Conservation (phyloP, 2,329 filamentous ascomycete genomes). For the Raffaelea arxii region DNA sequence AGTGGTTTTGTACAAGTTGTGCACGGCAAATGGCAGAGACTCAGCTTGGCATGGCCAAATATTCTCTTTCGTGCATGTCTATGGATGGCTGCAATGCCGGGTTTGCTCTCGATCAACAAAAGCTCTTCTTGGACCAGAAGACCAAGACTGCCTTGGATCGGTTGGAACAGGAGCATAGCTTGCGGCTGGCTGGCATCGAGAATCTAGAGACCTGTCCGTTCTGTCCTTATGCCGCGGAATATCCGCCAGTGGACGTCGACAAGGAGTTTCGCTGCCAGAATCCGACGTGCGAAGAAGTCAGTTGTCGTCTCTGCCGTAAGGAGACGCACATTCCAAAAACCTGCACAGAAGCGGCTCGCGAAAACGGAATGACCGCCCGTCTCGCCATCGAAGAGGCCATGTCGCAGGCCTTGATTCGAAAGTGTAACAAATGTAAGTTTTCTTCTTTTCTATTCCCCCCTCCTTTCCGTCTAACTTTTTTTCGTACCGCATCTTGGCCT, state of each 20-base stretch:
- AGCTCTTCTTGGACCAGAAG: conserved; percentile 47
- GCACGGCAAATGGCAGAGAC: conserved; percentile 54
- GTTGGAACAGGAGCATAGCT: conserved; percentile 59
- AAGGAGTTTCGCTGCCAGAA: conserved; percentile 66
- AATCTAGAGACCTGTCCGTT: conserved; percentile 70
- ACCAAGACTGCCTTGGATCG: conserved; percentile 54
- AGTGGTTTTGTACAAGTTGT: conserved; percentile 62
- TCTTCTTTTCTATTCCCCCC: not conserved
- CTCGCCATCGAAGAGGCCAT: conserved; percentile 75
- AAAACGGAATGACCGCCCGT: conserved; percentile 50
- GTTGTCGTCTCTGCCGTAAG: conserved; percentile 58
- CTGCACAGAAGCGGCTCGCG: conserved; percentile 56
- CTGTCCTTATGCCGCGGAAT: conserved; percentile 71
- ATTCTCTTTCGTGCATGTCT: conserved; percentile 62
- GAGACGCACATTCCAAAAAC: conserved; percentile 63
- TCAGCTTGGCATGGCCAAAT: conserved; percentile 59
- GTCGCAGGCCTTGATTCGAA: conserved; percentile 67
- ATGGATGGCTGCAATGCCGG: conserved; percentile 52
- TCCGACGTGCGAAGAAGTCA: conserved; percentile 51
- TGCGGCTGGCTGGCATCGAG: conserved; percentile 61
- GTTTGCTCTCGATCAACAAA: conserved; percentile 47
- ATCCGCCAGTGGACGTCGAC: conserved; percentile 54
- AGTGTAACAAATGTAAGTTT: conserved; percentile 54
- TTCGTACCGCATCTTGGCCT: conserved; percentile 7
- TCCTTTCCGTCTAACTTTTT: not conserved